phyloP scores from a whole-genome alignment of 768 basidiomycete genomes.

The Rhodocollybia butyracea region DNA sequence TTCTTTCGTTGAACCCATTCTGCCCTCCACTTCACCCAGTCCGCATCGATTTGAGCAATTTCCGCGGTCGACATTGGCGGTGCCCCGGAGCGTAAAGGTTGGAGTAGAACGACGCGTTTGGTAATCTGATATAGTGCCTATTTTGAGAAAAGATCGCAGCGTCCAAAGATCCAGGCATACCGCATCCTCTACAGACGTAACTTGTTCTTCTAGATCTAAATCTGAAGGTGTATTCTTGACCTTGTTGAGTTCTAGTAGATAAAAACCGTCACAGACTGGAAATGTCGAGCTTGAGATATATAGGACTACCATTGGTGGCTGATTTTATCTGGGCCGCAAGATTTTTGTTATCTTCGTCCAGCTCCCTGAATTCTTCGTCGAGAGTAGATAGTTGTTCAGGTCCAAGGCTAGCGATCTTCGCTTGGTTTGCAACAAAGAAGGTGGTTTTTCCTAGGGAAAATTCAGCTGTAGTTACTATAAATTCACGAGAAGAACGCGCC shows the following conservation, averaged over 20 bases:
- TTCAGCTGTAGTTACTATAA: conserved; percentile 6
- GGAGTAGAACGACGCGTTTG: conserved; percentile 46
- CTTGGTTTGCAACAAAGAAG: conserved; percentile 85
- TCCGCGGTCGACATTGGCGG: conserved; percentile 71
- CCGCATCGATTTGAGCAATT: conserved; percentile 60
- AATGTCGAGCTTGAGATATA: conserved; percentile 9
- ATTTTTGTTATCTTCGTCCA: conserved; percentile 59
- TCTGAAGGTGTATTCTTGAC: conserved; percentile 69
- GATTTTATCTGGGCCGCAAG: conserved; percentile 50
- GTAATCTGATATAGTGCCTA: conserved; percentile 40
- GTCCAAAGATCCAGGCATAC: conserved; percentile 32
- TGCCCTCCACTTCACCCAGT: conserved; percentile 77
- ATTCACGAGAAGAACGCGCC: conserved; percentile 38
- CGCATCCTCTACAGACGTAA: conserved; percentile 45
- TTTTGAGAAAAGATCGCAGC: conserved; percentile 5
- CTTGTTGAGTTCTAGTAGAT: conserved; percentile 55
- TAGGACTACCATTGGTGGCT: conserved; percentile 42
- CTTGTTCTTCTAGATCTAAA: conserved; percentile 53
- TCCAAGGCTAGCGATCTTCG: conserved; percentile 62
- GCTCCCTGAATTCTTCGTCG: conserved; percentile 51
- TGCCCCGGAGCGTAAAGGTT: conserved; percentile 65
- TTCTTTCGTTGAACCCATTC: conserved; percentile 81
- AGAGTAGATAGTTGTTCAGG: conserved; percentile 57
- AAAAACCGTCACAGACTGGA: neutral
- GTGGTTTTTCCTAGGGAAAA: conserved; percentile 68